Percentiles rank a stretch among this genome's conserved stretches.
Conservation (phyloP, 176 grass and related monocot species). For the Poa annua region DNA sequence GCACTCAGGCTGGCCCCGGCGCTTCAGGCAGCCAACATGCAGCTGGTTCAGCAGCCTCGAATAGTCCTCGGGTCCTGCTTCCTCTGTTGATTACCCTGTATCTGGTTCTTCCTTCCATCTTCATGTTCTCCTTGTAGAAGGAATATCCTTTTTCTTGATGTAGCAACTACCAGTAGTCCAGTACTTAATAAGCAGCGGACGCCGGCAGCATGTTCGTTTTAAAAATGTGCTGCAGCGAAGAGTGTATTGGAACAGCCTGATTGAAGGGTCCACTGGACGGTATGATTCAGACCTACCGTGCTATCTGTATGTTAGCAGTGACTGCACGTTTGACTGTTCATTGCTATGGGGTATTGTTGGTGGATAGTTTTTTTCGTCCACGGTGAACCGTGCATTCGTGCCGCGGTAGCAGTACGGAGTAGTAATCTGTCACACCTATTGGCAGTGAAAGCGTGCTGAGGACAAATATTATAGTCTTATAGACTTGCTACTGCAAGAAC, state of each 20-base stretch:
- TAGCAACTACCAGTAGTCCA: neutral
- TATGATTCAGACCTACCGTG: neutral
- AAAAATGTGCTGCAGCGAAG: constrained; percentile 38
- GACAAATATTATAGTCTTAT: too few relatives aligned
- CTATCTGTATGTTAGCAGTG: neutral
- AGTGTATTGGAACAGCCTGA: neutral
- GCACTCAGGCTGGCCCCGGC: neutral
- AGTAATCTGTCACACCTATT: too few relatives aligned
- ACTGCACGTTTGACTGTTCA: neutral
- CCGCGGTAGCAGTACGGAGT: too few relatives aligned
- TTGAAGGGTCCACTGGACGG: neutral
- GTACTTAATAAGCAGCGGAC: neutral
- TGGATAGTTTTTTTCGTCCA: too few relatives aligned
- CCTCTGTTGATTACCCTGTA: constrained; percentile 43
- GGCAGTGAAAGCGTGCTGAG: too few relatives aligned
- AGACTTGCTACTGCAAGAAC: too few relatives aligned
- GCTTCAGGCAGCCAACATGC: neutral
- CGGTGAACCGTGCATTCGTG: too few relatives aligned
- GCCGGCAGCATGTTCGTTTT: constrained; percentile 42
- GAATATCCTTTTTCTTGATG: neutral
- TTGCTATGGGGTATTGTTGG: neutral
- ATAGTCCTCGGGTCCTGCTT: constrained; percentile 6
- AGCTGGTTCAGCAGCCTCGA: constrained; percentile 24
- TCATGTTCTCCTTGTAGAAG: constrained; percentile 36
- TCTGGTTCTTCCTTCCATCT: constrained; percentile 36